phyloP scores from a whole-genome alignment of 1,284 basidiomycete genomes.

The Malassezia psittaci region DNA sequence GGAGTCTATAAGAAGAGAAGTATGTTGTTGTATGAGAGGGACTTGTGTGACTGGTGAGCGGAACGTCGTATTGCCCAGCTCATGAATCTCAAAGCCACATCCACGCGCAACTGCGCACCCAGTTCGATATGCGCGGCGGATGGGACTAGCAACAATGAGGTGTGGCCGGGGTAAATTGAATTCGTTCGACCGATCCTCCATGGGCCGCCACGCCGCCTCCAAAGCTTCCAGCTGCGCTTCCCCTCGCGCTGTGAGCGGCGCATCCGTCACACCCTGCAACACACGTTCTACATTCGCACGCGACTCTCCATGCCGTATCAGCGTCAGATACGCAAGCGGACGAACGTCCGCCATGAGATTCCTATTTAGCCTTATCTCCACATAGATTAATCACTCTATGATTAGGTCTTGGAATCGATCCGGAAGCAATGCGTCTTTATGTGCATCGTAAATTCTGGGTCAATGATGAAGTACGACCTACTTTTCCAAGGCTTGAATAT shows the following conservation, averaged over 20 bases:
- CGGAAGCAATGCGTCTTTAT: constrained; percentile 28
- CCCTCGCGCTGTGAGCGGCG: constrained; percentile 28
- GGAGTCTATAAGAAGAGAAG: constrained; percentile 2
- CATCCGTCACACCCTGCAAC: constrained; percentile 39
- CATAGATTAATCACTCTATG: neutral
- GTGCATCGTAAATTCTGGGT: constrained; percentile 39
- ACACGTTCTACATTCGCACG: constrained; percentile 37
- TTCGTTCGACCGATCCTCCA: neutral
- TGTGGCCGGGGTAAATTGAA: constrained; percentile 23
- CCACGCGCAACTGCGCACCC: constrained; percentile 22
- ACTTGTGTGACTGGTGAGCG: neutral
- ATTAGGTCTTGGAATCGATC: neutral
- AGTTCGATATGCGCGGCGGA: constrained; percentile 29
- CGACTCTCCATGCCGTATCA: constrained; percentile 40
- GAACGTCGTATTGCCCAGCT: neutral
- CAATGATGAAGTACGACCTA: neutral
- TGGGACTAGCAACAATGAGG: constrained; percentile 29
- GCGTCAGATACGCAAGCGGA: constrained; percentile 19
- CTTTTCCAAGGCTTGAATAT: constrained; percentile 65
- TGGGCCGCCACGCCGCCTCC: constrained; percentile 12
- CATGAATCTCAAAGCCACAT: neutral
- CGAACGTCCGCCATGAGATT: neutral
- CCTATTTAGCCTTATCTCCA: neutral
- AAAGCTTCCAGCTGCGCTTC: constrained; percentile 30
- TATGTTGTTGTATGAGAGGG: neutral